Conservation (phyloP, 441 rosid species). For the Croton setiger region DNA sequence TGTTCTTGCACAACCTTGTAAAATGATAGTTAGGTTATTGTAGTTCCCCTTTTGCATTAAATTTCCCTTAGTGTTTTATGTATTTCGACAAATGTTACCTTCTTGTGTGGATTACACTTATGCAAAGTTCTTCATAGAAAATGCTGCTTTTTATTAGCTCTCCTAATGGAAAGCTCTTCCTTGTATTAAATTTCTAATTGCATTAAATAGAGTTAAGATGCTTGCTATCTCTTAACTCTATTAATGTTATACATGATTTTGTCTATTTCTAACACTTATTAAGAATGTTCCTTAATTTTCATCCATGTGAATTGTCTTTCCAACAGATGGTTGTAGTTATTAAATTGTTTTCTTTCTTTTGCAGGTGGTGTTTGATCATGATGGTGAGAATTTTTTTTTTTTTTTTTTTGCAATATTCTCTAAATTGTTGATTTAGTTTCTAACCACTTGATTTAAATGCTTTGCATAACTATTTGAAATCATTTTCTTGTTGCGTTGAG, state of each 20-base stretch:
- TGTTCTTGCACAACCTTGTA: neutral
- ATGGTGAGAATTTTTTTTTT: slow-evolving; percentile 56
- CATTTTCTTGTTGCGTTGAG: slow-evolving; percentile 13
- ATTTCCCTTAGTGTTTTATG: neutral
- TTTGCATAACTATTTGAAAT: slow-evolving; percentile 6
- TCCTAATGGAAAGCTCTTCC: neutral
- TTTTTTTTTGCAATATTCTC: slow-evolving; percentile 4
- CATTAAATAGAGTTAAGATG: neutral
- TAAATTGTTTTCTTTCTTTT: slow-evolving; percentile 23
- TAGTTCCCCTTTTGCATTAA: neutral
- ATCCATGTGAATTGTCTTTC: neutral
- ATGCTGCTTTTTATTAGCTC: neutral
- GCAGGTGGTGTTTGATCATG: slow-evolving; percentile 99
- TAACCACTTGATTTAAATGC: slow-evolving; percentile 3
- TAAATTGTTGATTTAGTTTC: neutral
- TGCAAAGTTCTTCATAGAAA: neutral
- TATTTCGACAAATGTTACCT: neutral
- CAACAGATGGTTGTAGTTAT: slow-evolving; percentile 15
- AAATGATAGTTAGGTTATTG: neutral
- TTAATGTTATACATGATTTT: neutral
- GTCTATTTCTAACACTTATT: neutral
- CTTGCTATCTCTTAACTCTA: neutral
- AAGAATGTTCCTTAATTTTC: neutral
- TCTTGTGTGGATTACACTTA: neutral
- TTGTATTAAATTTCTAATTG: neutral